phyloP scores from a whole-genome alignment of 2,329 filamentous ascomycete genomes.

The Colletotrichum sansevieriae region DNA sequence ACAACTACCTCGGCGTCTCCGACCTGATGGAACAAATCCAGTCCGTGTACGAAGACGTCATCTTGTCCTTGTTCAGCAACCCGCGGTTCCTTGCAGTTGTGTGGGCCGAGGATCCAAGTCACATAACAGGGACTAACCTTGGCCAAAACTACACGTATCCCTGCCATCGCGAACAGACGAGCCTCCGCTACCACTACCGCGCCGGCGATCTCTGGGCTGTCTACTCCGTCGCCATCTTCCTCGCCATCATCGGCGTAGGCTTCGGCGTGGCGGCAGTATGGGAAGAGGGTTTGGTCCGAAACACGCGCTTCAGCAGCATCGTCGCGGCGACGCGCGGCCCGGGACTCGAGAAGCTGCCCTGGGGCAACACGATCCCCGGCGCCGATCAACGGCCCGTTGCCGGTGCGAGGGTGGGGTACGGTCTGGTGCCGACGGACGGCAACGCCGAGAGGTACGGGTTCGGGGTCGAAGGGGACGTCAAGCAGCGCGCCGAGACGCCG shows the following conservation, averaged over 20 bases:
- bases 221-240: slow-evolving; percentile 50
- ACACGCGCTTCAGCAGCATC: slow-evolving; percentile 55
- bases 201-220: slow-evolving; percentile 51
- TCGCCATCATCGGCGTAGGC: slow-evolving; percentile 47
- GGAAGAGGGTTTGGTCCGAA: slow-evolving; percentile 51
- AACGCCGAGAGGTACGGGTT: slow-evolving; percentile 48
- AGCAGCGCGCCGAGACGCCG: slow-evolving; percentile 36
- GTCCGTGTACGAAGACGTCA: slow-evolving; percentile 51
- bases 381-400: slow-evolving; percentile 35
- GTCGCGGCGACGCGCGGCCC: slow-evolving; percentile 55
- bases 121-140: slow-evolving; percentile 43
- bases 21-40: slow-evolving; percentile 47
- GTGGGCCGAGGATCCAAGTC: slow-evolving; percentile 47
- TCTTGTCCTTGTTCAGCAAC: slow-evolving; percentile 52
- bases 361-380: slow-evolving; percentile 35
- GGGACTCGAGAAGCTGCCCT: slow-evolving; percentile 51
- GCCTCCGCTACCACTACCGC: slow-evolving; percentile 49
- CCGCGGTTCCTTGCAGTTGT: slow-evolving; percentile 51
- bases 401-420: slow-evolving; percentile 40
- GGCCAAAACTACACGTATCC: slow-evolving; percentile 45
- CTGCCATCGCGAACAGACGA: slow-evolving; percentile 47
- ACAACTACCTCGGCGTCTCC: slow-evolving; percentile 46
- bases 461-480: slow-evolving; percentile 49
- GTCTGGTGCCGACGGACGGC: slow-evolving; percentile 40
- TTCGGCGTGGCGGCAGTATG: slow-evolving; percentile 49